A percentile compares a stretch with the other conserved stretches of the same genome.
phyloP scores from a whole-genome alignment of 257 asterid species.

The Osmanthus fragrans region DNA sequence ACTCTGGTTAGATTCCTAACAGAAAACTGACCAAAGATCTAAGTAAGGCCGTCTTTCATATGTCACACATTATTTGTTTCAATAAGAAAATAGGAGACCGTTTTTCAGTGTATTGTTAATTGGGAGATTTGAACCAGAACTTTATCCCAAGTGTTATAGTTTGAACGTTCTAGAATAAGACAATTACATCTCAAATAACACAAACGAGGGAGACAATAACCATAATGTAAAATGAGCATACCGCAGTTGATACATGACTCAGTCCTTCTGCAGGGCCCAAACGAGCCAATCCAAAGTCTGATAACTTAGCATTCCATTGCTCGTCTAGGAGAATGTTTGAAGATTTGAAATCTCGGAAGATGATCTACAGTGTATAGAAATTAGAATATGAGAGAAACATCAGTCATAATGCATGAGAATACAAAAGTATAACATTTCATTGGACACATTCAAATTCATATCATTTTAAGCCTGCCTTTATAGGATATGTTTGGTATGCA shows the following conservation, averaged over 20 bases:
- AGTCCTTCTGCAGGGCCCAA: constrained; percentile 53
- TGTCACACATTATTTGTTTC: neutral
- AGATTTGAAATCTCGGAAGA: constrained; percentile 52
- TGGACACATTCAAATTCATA: neutral
- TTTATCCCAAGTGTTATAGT: neutral
- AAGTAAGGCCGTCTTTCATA: neutral
- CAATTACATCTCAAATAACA: neutral
- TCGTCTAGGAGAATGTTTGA: constrained; percentile 53
- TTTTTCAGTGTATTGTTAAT: neutral
- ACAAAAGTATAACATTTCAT: neutral
- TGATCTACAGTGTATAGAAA: constrained; percentile 33
- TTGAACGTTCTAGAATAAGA: neutral
- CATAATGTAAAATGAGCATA: constrained; percentile 16
- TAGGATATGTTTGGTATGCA: neutral
- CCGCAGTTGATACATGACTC: constrained; percentile 60
- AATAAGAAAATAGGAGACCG: neutral
- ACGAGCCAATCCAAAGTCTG: constrained; percentile 59
- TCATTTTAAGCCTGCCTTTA: neutral
- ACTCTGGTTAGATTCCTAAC: no score
- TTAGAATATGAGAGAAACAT: neutral
- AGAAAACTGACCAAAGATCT: neutral
- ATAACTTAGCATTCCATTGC: constrained; percentile 48
- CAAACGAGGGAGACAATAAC: neutral
- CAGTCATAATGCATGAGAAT: neutral
- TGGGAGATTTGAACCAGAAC: no score